phyloP scores from a whole-genome alignment of 2,329 filamentous ascomycete species.

The Pyrenochaeta sp. region DNA sequence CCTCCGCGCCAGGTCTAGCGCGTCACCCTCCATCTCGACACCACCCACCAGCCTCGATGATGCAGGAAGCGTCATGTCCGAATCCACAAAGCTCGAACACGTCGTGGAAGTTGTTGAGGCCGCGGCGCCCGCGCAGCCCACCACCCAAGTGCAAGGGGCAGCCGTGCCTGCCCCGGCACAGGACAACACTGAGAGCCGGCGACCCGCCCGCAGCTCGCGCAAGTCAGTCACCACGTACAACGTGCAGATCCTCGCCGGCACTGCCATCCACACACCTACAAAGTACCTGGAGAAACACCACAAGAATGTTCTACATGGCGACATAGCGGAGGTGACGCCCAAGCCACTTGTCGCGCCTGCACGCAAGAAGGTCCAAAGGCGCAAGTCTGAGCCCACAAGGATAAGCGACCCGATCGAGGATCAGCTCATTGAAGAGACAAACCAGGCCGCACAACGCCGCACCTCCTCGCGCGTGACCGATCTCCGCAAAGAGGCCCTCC shows the following conservation, averaged over 20 bases:
- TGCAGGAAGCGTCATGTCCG: slow-evolving; percentile 62
- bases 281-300: slow-evolving; percentile 50
- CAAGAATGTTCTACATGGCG: slow-evolving; percentile 45
- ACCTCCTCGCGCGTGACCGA: slow-evolving; percentile 42
- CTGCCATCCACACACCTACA: slow-evolving; percentile 64
- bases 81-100: slow-evolving; percentile 41
- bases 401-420: slow-evolving; percentile 35
- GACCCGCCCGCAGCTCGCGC: slow-evolving; percentile 60
- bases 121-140: slow-evolving; percentile 14
- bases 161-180: slow-evolving; percentile 25
- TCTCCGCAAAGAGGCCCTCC: slow-evolving; percentile 42
- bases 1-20: slow-evolving; percentile 55
- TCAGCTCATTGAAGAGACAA: slow-evolving; percentile 41
- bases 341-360: slow-evolving; percentile 21
- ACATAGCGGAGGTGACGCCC: slow-evolving; percentile 24
- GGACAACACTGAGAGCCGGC: slow-evolving; percentile 34
- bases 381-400: slow-evolving; percentile 18
- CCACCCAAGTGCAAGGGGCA: slow-evolving; percentile 23
- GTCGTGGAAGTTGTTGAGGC: slow-evolving; percentile 31
- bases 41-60: slow-evolving; percentile 73
- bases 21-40: slow-evolving; percentile 65
- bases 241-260: slow-evolving; percentile 68
- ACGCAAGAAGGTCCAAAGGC: slow-evolving; percentile 27
- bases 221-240: slow-evolving; percentile 71
- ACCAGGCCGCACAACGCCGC: slow-evolving; percentile 43